Base-by-base conservation (phyloP, 2,329 filamentous ascomycete genomes). In the Zymoseptoria crescenta region DNA sequence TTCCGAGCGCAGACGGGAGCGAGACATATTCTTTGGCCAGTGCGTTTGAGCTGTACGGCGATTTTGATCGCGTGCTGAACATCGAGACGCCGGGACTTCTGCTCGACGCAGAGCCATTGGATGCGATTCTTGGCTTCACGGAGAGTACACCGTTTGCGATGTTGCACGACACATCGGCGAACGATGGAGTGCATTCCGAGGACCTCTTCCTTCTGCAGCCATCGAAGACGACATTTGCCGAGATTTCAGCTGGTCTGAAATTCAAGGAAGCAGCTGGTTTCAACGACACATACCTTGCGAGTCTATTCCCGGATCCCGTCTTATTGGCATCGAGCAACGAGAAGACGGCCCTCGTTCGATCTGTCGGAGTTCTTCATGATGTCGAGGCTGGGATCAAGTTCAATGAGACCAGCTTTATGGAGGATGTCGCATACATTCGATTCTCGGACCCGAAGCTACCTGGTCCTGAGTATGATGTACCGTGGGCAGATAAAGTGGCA, bases 401-500 rank as follows among this genome's bases (percentile, higher is more conserved):
- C 70, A 79, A 80, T 62, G 70, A 71, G n/a, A 77, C 76, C 0
- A 69, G 69, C 0, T 80, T 76, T 59, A 65, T 76, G 49, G 66
- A 72, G 20, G 67, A 73, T 51, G 76, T 77, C 5, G 74, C 77
- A 16, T 80, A 78, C 59, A 73, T 81, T 57, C 74, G 74, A 3
- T 73, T 81, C 61, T 72, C 71, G 1, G 79, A 81, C 59, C 74
- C 76, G 4, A 77, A 77, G 61, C 62, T 81, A 1, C 77, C 78
- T 8, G 78, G 78, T 9, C 78, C 79, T n/a, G 76, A 80, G 65
- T 79, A 77, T 66, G 77, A 80, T 59, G 72, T 80, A 6, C 77
- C 77, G 0, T 80, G 73, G 65, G 60, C 70, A 1, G 70, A 73
- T 51, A 72, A 75, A 54, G 70, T 74, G 9, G 70, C 67, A 35